Evolutionary conservation across 768 basidiomycete genomes (phyloP), one percentile per base, ranked within the genome.

Genomic region (Trametes cinnabarina): DNA sequence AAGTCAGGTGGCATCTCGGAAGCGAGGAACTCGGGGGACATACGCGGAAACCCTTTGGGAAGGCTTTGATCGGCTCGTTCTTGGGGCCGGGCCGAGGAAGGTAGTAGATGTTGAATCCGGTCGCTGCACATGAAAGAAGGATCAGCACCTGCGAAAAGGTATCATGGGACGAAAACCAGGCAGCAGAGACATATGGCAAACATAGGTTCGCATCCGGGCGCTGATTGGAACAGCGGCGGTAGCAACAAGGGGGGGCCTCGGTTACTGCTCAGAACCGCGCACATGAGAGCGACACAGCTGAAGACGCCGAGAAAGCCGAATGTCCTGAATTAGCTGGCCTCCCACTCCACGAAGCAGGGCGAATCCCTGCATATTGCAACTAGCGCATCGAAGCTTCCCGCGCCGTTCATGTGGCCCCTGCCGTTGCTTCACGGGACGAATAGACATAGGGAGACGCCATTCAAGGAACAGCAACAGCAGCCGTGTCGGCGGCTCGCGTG

Each of bases 1-100:
- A 26, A 8, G 15, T 9, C 20, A 12, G 26, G 8, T 26, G 44
- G 26, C 44, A 39, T 15, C 37, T 8, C 9, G 9, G n/a, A 17
- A 1, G 22, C 3, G n/a, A 15, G 17, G 22, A 22, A 23, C 1
- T n/a, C 10, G 7, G 23, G 15, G 14, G 12, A 51, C 59, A 15
- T 56, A 61, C 59, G 9, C 59, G 61, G 22, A 74, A 44, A 15
- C 66, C 66, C 44, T 60, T 55, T 19, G 66, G 66, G 58, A 67
- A 67, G 6, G 64, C 66, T 19, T 62, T 53, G 28, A 63, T 51
- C 6, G 55, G 42, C 62, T 65, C 62, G 35, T 59, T 58, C 28
- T 62, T 58, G 20, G 64, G 62, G 15, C 62, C 62, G 10, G 49
- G 51, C 19, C 64, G 64, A n/a, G 55, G 55, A 35, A 67, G 64